phyloP scores from a whole-genome alignment of 768 basidiomycete species.

The Pulveroboletus sp. region DNA sequence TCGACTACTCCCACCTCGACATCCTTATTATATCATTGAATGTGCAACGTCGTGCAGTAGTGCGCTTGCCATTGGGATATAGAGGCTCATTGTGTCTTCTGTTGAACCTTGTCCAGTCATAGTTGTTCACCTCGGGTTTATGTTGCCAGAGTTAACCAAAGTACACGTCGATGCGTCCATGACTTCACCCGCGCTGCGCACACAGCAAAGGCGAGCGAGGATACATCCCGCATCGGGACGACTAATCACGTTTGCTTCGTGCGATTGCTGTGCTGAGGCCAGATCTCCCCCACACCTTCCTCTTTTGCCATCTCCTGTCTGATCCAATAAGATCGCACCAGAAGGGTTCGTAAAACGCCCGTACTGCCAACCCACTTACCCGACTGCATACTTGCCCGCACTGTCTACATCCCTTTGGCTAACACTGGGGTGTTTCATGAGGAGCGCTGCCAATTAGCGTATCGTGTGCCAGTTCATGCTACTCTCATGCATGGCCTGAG shows the following conservation, averaged over 20 bases:
- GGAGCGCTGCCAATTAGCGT: neutral
- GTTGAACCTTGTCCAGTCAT: too few relatives aligned
- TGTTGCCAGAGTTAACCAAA: neutral
- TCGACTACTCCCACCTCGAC: too few relatives aligned
- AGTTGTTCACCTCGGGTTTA: too few relatives aligned
- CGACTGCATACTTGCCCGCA: neutral
- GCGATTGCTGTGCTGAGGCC: neutral
- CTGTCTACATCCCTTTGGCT: neutral
- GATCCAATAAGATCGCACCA: too few relatives aligned
- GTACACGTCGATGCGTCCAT: neutral
- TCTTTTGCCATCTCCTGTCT: neutral
- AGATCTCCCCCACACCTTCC: neutral
- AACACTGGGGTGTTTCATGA: neutral
- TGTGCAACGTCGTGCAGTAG: too few relatives aligned
- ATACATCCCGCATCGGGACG: neutral
- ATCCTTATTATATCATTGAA: too few relatives aligned
- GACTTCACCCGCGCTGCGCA: neutral
- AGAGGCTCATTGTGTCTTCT: too few relatives aligned
- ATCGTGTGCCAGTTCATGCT: neutral
- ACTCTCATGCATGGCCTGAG: neutral
- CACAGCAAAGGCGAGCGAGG: neutral
- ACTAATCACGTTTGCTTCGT: conserved; percentile 13
- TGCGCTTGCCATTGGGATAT: too few relatives aligned
- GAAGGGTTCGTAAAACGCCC: neutral
- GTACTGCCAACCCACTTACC: neutral